Evolutionary conservation across 208 protist species (phyloP).

Genomic region (Novymonas esmeraldas): DNA sequence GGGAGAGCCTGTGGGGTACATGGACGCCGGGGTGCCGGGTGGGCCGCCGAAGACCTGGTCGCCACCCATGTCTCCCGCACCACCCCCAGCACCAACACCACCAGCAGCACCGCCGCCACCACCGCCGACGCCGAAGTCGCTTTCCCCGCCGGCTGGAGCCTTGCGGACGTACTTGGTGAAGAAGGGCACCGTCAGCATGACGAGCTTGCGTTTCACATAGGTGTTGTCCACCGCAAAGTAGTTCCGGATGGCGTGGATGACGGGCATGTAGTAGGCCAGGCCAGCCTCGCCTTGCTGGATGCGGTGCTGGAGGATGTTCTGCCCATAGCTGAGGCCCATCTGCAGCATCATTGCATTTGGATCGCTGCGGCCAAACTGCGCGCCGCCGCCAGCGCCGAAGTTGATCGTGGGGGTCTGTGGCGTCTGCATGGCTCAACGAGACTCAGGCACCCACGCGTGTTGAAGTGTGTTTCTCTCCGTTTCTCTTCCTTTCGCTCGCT

Average conservation of each 20-base stretch:
- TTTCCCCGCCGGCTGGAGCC: conserved; percentile 10
- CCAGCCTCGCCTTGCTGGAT: conserved; percentile 60
- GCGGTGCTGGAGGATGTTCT: conserved; percentile 66
- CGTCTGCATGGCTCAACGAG: conserved; percentile 4
- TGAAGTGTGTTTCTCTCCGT: too few species aligned
- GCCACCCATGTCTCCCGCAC: conserved; percentile 12
- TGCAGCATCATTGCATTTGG: conserved; percentile 64
- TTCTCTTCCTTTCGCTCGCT: too few species aligned
- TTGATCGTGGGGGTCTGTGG: conserved; percentile 30
- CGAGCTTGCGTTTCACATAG: conserved; percentile 78
- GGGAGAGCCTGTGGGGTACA: conserved; percentile 6
- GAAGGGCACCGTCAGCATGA: conserved; percentile 78
- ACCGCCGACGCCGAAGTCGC: conserved; percentile 15
- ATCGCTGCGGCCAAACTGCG: conserved; percentile 18
- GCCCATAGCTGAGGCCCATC: conserved; percentile 81
- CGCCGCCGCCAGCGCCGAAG: conserved; percentile 17
- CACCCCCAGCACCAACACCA: too few species aligned
- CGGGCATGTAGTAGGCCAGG: conserved; percentile 59
- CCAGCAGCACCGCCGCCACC: not conserved
- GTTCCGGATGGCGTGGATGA: conserved; percentile 48
- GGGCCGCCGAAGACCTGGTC: conserved; percentile 31
- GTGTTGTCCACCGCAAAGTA: conserved; percentile 84
- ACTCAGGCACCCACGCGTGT: too few species aligned
- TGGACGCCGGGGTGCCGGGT: conserved; percentile 2
- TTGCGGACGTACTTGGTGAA: conserved; percentile 30